These are phyloP conservation scores for Dendrostoma leiphaemia DNA, from an alignment of 2,329 filamentous ascomycete species.

Conservation along the genomic window DNA sequence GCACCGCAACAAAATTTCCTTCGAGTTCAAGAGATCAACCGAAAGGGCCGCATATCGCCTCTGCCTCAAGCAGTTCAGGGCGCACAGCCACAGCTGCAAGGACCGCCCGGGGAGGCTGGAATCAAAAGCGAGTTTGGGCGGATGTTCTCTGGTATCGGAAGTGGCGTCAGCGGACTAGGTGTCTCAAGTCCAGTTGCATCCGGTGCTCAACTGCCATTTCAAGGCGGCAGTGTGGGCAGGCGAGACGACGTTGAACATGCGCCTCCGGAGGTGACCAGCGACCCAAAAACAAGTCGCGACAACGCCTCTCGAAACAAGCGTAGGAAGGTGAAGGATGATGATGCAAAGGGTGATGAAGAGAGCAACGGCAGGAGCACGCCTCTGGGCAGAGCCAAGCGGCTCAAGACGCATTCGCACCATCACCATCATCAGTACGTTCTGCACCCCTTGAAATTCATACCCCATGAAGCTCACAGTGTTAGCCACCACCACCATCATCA, in stretches of 20 bases:
- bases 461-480: constrained; percentile 21
- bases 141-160: constrained; percentile 90
- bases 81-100: constrained; percentile 76
- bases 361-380: constrained; percentile 62
- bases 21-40: constrained; percentile 77
- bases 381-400: constrained; percentile 58
- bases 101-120: constrained; percentile 76
- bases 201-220: constrained; percentile 44
- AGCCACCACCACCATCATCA: constrained; percentile 60
- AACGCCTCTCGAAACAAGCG: constrained; percentile 51
- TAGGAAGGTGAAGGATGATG: constrained; percentile 76
- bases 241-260: constrained; percentile 51
- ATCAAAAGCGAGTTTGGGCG: constrained; percentile 95
- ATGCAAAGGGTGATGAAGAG: constrained; percentile 64
- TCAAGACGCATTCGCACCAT: constrained; percentile 63
- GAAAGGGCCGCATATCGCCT: constrained; percentile 81
- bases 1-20: constrained; percentile 65
- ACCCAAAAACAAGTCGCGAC: constrained; percentile 11
- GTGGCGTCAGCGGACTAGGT: constrained; percentile 49
- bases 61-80: constrained; percentile 92
- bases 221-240: constrained; percentile 42
- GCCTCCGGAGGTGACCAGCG: constrained; percentile 38
- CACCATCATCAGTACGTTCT: constrained; percentile 66
- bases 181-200: constrained; percentile 50
- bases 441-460: background rate